Conservation (phyloP, 1,284 basidiomycete genomes). For the Cryptococcus amylolentus region DNA sequence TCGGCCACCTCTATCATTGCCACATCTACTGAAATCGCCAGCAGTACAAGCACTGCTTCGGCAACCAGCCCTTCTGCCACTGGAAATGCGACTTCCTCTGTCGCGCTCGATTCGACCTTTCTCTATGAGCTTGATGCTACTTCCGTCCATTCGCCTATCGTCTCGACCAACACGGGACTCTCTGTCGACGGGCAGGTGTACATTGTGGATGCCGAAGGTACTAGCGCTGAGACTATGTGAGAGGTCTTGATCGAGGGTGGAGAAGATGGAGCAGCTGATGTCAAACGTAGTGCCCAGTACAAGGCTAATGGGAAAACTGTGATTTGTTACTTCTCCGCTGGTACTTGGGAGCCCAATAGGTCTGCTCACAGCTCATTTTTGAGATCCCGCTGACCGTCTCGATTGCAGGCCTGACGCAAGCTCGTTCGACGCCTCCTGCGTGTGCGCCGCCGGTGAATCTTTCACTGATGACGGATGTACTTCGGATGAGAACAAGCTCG, state of each 20-base stretch:
- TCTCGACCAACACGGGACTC: conserved; percentile 18
- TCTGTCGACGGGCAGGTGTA: conserved; percentile 19
- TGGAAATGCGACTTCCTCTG: conserved; percentile 3
- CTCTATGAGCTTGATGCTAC: neutral
- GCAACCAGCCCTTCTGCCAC: neutral
- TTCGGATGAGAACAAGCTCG: conserved; percentile 24
- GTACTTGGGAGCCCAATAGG: conserved; percentile 31
- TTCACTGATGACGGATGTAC: neutral
- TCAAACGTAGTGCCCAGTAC: neutral
- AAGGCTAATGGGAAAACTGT: conserved; percentile 40
- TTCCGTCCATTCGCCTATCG: conserved; percentile 9
- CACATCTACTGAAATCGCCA: too few relatives aligned
- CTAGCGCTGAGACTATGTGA: conserved; percentile 19
- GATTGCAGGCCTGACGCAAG: conserved; percentile 14
- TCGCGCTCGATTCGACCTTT: neutral
- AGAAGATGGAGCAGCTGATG: neutral
- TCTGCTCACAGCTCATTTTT: neutral
- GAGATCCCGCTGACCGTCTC: neutral
- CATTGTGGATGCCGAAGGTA: conserved; percentile 22
- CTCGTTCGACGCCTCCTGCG: conserved; percentile 26
- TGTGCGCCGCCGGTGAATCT: conserved; percentile 22
- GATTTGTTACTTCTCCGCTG: conserved; percentile 46
- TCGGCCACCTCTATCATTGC: too few relatives aligned
- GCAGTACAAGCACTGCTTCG: too few relatives aligned
- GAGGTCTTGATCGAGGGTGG: neutral